Evolutionary conservation across 2,329 filamentous ascomycete genomes (phyloP), one percentile per base, ranked within the genome.

Genomic region (Colletotrichum salicis): DNA sequence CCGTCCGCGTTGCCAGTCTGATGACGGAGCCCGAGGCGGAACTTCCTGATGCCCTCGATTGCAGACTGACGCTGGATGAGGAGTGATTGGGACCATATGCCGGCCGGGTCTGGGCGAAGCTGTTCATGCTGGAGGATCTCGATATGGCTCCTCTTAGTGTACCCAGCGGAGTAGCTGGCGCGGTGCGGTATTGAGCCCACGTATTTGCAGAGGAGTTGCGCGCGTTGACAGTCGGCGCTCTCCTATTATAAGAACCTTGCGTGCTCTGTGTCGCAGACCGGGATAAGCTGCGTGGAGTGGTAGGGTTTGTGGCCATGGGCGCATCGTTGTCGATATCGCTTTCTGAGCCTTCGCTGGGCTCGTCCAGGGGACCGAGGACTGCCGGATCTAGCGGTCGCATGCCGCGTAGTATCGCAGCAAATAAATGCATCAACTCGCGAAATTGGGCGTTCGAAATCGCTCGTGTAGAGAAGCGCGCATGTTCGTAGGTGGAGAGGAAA

Each of bases 401-500:
- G 22, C 87, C 88, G 64, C 93, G 90, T 15, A 98, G 84, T 0
- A 98, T 84, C 64, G 93, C 90, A 2, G 95, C 93, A 80, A 98
- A 98, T 31, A 93, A 86, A 68, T 91, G 88, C 94, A 98, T 98
- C 35, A 98, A 84, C 27, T 87, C 84, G 48, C 93, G 88, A 79
- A 99, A 98, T 63, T 92, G 88, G 0, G 82, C 77, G 75, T 95
- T 92, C 3, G 89, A 88, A 4, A 97, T 84, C 1, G 92, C 88
- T 5, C 86, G 84, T 0, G 88, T 89, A 2, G 94, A 95, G 83
- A 97, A 99, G 52, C 96, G 91, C 3, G 95, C 94, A 69, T 89
- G 86, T 82, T 98, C 96, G 82, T 98, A 99, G 24, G 89, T 84
- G 1, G 87, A 82, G 24, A 98, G 83, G 78, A 98, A 99, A 74